Evolutionary conservation across 805 yeast species (phyloP), one percentile per base, ranked within the genome.

Genomic region (Sporopachydermia quercuum): DNA sequence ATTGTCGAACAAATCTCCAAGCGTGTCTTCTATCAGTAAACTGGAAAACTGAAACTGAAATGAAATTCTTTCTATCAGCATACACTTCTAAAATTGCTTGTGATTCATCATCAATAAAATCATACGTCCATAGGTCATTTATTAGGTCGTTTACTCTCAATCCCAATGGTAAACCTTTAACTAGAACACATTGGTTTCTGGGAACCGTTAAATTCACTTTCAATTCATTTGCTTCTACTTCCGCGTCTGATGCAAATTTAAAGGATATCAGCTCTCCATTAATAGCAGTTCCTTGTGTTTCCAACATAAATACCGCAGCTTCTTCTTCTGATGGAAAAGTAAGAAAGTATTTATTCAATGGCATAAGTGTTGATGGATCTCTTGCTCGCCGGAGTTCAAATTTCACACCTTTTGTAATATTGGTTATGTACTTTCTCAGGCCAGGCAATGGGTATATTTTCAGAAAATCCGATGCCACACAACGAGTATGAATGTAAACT

Each of bases 1-100:
- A 66, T 44, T 68, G 66, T 11, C 70, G 53, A 3, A 68, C 69
- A 50, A 77, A 78, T 35, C 74, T 54, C 15, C 43, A 45, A 2
- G 83, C 76, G 42, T 71, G 72, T 2, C 50, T 43, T 2, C 47
- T 42, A 44, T 66, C 61, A 13, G 60, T 60, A 47, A 78, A 78
- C 15, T 62, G 54, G 3, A 73, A 53, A 5, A 73, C 49, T 46
- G 60, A 63, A 18, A 41, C 35, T 1, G 42, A 39, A 2, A 46
- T 33, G 5, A 42, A 4, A 13, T 5, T 5, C 4, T n/a, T 15
- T 4, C n/a, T 3, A n/a, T 13, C 18, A 19, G 8, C 5, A 15
- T 4, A 37, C 19, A 37, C 5, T 15, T 14, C 14, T 1, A 5
- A 16, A 11, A 34, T 34, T 2, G 55, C 45, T 3, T 53, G 47